Evolutionary conservation across 208 protist species (phyloP).

Genomic region (Tritrichomonas musculus): DNA sequence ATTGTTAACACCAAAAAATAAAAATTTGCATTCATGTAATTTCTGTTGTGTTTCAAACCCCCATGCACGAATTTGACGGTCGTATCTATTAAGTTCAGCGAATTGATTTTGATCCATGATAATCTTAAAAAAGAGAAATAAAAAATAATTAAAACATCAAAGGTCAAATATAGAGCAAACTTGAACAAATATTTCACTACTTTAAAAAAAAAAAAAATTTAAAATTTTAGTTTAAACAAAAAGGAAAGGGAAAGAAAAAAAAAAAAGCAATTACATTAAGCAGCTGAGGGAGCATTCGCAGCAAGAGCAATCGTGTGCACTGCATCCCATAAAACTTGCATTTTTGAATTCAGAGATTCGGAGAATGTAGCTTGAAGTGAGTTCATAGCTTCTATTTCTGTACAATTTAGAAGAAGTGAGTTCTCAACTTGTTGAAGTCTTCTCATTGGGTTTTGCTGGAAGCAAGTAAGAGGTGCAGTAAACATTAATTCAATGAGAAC

Average conservation of each 20-base stretch:
- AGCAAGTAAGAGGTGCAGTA: background rate
- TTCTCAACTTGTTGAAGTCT: conserved; percentile 9
- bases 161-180: too few relatives aligned
- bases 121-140: too few relatives aligned
- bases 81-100: background rate
- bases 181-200: too few relatives aligned
- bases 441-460: conserved; percentile 22
- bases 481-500: conserved; percentile 77
- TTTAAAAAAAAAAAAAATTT: too few relatives aligned
- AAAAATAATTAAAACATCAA: too few relatives aligned
- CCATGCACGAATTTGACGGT: conserved; percentile 4
- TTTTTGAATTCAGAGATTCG: background rate
- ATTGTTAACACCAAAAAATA: background rate
- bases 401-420: conserved; percentile 20
- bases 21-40: background rate
- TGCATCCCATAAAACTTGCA: conserved; percentile 25
- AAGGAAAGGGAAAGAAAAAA: too few relatives aligned
- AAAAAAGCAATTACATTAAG: too few relatives aligned
- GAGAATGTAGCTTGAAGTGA: background rate
- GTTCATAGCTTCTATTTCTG: conserved; percentile 34
- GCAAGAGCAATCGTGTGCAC: background rate
- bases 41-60: background rate
- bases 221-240: too few relatives aligned
- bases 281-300: background rate
- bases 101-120: too few relatives aligned